Percentiles rank a stretch among this genome's conserved stretches.
Evolutionary conservation across 345 rosid species (phyloP).

Genomic region (Raphanus raphanistrum): DNA sequence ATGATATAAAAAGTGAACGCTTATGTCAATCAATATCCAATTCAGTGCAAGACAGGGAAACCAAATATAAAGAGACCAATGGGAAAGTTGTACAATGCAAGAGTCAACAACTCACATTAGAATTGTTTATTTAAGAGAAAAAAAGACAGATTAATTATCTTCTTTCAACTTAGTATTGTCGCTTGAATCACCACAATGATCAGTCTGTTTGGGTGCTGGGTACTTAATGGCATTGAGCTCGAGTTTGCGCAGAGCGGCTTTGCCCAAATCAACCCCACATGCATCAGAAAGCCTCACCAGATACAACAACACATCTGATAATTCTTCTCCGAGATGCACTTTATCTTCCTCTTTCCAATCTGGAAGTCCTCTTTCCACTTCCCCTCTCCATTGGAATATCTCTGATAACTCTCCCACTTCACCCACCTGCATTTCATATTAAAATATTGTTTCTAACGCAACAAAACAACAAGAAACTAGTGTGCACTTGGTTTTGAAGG

Average conservation of each 20-base stretch:
- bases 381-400: constrained; percentile 98
- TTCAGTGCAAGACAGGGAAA: background rate
- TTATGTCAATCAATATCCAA: background rate
- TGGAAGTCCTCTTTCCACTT: constrained; percentile 79
- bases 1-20: constrained; percentile 8
- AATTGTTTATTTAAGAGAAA: background rate
- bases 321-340: constrained; percentile 82
- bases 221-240: constrained; percentile 83
- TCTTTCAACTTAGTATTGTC: background rate
- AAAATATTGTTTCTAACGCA: background rate
- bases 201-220: constrained; percentile 45
- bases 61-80: background rate
- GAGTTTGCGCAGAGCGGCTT: constrained; percentile 77
- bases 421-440: constrained; percentile 55
- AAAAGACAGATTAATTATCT: background rate
- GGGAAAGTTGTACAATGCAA: background rate
- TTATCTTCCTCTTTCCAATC: constrained; percentile 89
- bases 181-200: constrained; percentile 24
- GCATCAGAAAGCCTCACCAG: constrained; percentile 84
- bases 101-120: background rate
- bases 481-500: background rate
- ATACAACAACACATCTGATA: constrained; percentile 87
- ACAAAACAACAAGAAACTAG: background rate
- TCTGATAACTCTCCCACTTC: constrained; percentile 92
- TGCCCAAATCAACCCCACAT: constrained; percentile 77